Base-by-base conservation (phyloP, 129 eudicot genomes). In the carrot (Daucus carota) region DNA sequence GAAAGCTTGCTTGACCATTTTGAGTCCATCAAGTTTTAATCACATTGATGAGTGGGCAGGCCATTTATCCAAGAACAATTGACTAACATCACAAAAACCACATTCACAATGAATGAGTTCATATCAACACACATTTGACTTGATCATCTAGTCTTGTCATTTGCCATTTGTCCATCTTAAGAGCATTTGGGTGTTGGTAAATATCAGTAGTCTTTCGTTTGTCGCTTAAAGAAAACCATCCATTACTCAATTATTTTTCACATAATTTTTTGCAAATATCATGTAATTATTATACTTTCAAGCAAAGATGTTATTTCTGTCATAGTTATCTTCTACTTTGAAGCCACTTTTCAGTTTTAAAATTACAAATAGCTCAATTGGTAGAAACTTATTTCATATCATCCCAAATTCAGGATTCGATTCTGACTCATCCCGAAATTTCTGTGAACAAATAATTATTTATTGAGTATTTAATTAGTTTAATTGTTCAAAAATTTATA, bases 221-320 rank as follows among this genome's bases (percentile, higher is more conserved):
- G 34, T 78, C 45, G 32, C 54, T 68, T 70, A 22, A 45, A 24
- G 32, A 28, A 34, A 44, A 1, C 14, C 38, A 13, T n/a, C n/a
- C n/a, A n/a, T n/a, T n/a, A n/a, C 34, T 36, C 0, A 18, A 24
- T 36, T 47, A 76, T 62, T 68, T 28, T 20, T 15, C 7, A 36
- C 42, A n/a, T 75, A 16, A 24, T 52, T 57, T 77, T 79, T 80
- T 80, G 18, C 34, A 41, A 72, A 57, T 18, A 0, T 8, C 13
- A 73, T 83, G 12, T 74, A 80, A n/a, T n/a, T n/a, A 73, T 78
- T 74, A 84, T 87, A 69, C 92, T 90, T 90, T 70, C 74, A 90
- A 87, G 96, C 96, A 82, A 90, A 85, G 89, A 82, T 84, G 69
- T 62, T 4, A 63, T 28, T 62, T 63, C 10, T 28, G 38, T 28